These are phyloP conservation scores for Solanum peruvianum DNA, from an alignment of 257 asterid species.

Conservation along the genomic window DNA sequence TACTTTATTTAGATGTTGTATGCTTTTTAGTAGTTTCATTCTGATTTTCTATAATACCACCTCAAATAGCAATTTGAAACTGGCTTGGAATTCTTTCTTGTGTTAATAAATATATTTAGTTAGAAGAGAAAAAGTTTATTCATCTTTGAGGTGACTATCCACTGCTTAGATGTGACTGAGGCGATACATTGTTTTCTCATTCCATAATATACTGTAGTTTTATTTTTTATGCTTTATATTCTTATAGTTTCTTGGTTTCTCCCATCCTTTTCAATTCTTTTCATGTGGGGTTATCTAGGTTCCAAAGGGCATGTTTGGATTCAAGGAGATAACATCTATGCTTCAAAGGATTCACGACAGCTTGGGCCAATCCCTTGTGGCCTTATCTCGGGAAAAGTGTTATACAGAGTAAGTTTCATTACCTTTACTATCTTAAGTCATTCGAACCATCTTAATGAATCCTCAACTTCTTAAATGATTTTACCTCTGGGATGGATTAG, in stretches of 20 bases:
- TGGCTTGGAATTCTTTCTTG: background rate
- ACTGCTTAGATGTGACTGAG: background rate
- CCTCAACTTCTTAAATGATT: background rate
- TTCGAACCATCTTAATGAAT: background rate
- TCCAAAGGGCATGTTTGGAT: slow-evolving; percentile 94
- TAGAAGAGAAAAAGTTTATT: background rate
- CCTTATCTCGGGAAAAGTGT: slow-evolving; percentile 56
- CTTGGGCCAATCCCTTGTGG: slow-evolving; percentile 80
- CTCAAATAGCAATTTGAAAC: background rate
- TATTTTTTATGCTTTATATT: background rate
- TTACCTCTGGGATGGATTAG: background rate
- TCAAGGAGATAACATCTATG: slow-evolving; percentile 85
- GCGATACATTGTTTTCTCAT: background rate
- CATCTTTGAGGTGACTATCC: background rate
- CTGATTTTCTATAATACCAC: background rate
- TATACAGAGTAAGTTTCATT: slow-evolving; percentile 49
- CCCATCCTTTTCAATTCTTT: background rate
- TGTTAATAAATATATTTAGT: background rate
- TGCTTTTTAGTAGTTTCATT: background rate
- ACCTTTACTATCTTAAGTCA: background rate
- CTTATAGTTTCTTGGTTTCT: background rate
- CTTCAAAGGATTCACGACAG: slow-evolving; percentile 69
- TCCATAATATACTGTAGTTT: slow-evolving; percentile 21
- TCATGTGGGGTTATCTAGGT: slow-evolving; percentile 30
- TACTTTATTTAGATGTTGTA: background rate